phyloP scores from a whole-genome alignment of 192 early-diverging fungal genomes.

The Coemansia sp. region DNA sequence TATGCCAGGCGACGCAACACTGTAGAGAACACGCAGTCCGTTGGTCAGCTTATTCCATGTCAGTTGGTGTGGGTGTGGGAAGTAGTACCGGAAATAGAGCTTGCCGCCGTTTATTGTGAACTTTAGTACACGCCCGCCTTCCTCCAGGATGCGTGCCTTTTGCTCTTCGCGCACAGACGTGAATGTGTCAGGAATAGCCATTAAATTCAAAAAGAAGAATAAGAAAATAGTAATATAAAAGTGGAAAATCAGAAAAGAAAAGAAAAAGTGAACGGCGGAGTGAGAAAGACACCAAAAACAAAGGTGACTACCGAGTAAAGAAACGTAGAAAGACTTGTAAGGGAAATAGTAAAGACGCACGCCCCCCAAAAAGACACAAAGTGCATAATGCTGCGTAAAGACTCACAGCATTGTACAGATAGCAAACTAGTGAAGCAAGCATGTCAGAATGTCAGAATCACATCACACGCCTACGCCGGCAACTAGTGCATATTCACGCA shows the following conservation, averaged over 20 bases:
- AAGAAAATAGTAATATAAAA: not conserved
- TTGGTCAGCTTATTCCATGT: constrained; percentile 45
- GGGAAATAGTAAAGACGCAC: not conserved
- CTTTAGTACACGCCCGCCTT: constrained; percentile 54
- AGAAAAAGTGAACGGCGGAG: constrained; percentile 7
- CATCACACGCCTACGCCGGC: not conserved
- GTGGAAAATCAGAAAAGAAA: not conserved
- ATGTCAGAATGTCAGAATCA: not conserved
- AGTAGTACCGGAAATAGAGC: constrained; percentile 54
- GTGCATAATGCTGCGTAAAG: not conserved
- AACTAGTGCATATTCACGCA: not conserved
- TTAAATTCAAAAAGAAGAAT: constrained; percentile 15
- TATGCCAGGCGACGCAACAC: constrained; percentile 28
- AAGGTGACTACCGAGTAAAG: not conserved
- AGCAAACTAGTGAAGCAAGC: not conserved
- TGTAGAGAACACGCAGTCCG: constrained; percentile 47
- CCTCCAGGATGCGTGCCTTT: constrained; percentile 29
- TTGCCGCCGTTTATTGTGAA: constrained; percentile 54
- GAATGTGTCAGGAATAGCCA: constrained; percentile 15
- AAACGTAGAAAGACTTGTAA: not conserved
- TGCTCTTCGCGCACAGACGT: constrained; percentile 39
- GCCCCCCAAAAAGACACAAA: constrained; percentile 5
- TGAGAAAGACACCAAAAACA: not conserved
- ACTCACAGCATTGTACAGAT: not conserved
- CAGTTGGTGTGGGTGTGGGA: constrained; percentile 38